A percentile compares a stretch with the other conserved stretches of the same genome.
Evolutionary conservation across 129 eudicot genomes (phyloP).

Genomic region (Smallanthus sonchifolius): DNA sequence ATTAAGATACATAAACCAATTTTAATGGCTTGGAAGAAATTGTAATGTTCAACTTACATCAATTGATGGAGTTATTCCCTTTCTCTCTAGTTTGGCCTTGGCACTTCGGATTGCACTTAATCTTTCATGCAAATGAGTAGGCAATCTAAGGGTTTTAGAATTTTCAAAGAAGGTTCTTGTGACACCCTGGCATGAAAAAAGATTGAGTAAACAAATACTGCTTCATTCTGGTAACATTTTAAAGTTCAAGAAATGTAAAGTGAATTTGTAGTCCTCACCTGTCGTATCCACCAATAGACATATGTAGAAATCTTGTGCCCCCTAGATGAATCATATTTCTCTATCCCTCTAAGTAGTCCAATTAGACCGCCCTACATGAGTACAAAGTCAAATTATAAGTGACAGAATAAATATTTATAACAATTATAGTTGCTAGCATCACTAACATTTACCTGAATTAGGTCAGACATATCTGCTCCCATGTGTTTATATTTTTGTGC

Average conservation of each 20-base stretch:
- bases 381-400: neutral
- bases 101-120: conserved; percentile 74
- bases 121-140: conserved; percentile 90
- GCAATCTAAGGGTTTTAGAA: conserved; percentile 80
- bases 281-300: conserved; percentile 99
- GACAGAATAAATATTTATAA: neutral
- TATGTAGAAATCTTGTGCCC: conserved; percentile 93
- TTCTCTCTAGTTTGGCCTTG: conserved; percentile 66
- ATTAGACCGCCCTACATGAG: conserved; percentile 79
- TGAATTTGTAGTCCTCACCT: conserved; percentile 45
- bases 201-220: neutral
- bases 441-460: conserved; percentile 62
- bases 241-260: neutral
- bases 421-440: neutral
- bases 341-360: conserved; percentile 92
- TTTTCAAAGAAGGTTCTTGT: conserved; percentile 76
- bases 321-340: conserved; percentile 94
- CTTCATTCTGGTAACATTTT: neutral
- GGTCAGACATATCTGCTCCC: conserved; percentile 97
- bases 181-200: conserved; percentile 67
- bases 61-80: conserved; percentile 83
- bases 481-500: conserved; percentile 88
- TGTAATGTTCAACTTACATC: conserved; percentile 50
- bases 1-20: neutral
- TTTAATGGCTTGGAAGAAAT: neutral